Evolutionary conservation across 768 basidiomycete genomes (phyloP).

Genomic region (Serendipita sp.): DNA sequence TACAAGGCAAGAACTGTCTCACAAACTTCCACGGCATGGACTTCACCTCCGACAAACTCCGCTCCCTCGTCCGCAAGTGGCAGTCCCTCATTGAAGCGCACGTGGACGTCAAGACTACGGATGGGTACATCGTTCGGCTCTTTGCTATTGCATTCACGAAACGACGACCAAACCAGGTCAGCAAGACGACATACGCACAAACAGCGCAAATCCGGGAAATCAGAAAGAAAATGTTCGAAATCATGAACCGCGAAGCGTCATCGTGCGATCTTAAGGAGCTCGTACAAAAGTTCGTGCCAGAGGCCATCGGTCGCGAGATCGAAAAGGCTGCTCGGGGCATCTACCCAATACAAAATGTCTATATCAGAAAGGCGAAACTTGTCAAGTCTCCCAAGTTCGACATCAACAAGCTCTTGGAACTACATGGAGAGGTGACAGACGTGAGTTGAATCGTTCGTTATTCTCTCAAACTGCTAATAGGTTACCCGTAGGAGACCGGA

Average conservation of each 20-base stretch:
- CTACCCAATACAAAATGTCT: slow-evolving; percentile 98
- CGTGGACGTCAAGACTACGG: slow-evolving; percentile 97
- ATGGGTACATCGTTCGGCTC: slow-evolving; percentile 97
- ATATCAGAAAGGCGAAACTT: slow-evolving; percentile 98
- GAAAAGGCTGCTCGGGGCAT: slow-evolving; percentile 95
- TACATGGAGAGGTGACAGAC: slow-evolving; percentile 89
- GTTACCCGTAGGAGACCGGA: slow-evolving; percentile 62
- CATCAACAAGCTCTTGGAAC: slow-evolving; percentile 85
- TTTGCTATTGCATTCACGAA: slow-evolving; percentile 99
- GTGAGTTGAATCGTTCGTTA: slow-evolving; percentile 33
- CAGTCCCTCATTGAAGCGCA: slow-evolving; percentile 98
- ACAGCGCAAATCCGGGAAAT: slow-evolving; percentile 91
- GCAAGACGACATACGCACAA: slow-evolving; percentile 98
- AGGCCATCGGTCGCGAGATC: slow-evolving; percentile 97
- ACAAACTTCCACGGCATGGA: slow-evolving; percentile 99
- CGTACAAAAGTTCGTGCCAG: slow-evolving; percentile 97
- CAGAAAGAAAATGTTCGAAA: slow-evolving; percentile 99
- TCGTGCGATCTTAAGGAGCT: slow-evolving; percentile 95
- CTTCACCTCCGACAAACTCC: slow-evolving; percentile 99
- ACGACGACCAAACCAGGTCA: slow-evolving; percentile 88
- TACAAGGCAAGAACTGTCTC: slow-evolving; percentile 97
- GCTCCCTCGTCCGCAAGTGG: slow-evolving; percentile 99
- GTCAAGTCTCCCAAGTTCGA: slow-evolving; percentile 97
- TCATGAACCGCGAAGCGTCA: slow-evolving; percentile 89
- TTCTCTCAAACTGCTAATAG: slow-evolving; percentile 10